Evolutionary conservation across 345 rosid species (phyloP), one percentile per base, ranked within the genome.

Genomic region (Aurinia saxatilis): DNA sequence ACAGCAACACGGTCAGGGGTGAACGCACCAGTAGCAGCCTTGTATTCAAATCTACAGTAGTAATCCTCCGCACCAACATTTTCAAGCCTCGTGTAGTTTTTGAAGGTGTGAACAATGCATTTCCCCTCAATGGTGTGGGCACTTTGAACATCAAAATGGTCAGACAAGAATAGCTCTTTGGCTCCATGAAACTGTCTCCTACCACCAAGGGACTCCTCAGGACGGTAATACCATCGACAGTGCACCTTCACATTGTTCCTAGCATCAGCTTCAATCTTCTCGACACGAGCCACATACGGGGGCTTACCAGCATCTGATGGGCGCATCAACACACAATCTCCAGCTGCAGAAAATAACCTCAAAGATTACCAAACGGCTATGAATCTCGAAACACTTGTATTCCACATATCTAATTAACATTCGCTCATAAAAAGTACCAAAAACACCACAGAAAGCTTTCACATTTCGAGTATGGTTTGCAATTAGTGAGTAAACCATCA

Each of bases 161-260:
- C 96, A 5, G 96, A 88, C 63, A 85, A 57, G 71, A 88, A 88
- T 10, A 88, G 78, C 65, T 85, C 96, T 72, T 85, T 88, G 1
- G 92, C 87, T 34, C 96, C 96, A 63, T 88, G 96, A 62, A 85
- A 88, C 59, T 85, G 92, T 54, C 96, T 80, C 59, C 96, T 79
- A 33, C 96, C 96, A 49, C 96, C 96, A 37, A 85, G 75, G 3
- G 96, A 88, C 74, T 88, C 96, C 79, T 88, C 92, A 2, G 96
- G 96, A 8, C 92, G 84, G 58, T 88, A 88, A 49, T 88, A 88
- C 96, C 96, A 88, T 47, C 82, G 75, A 8, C 85, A 86, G 36
- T 80, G 88, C 48, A 88, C 92, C 67, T 85, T 88, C 53, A 85
- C 82, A 21, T 83, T 88, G 73, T 78, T 82, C 45, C 96, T 78